Evolutionary conservation across 2,329 filamentous ascomycete species (phyloP), one percentile per base, ranked within the genome.

Genomic region (Paraphoma chrysanthemicola): DNA sequence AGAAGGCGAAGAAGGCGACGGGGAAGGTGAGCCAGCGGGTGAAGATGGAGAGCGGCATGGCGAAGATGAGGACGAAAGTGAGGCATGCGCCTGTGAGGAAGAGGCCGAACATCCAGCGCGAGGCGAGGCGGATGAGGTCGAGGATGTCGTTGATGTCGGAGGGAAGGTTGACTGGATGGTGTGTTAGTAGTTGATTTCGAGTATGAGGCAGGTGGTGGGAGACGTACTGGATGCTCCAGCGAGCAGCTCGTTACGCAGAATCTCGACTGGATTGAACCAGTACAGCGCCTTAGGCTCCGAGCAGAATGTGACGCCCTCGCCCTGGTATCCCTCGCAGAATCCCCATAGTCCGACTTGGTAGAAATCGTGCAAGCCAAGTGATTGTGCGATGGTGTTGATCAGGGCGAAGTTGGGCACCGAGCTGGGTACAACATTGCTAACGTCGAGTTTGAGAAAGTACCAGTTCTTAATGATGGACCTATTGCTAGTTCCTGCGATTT

Each of bases 331-430:
- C 75, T 96, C 91, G 77, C 94, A 98, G 76, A 90, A 97, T 57
- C 88, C 90, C 94, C 94, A 98, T 41, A 97, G 79, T 6, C 93
- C 93, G 29, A 96, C 90, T 69, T 93, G 90, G 77, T 97, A 97
- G 78, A 96, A 97, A 77, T 97, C 94, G 74, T 96, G 92, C 47
- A 97, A 83, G 30, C 93, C 94, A 51, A 97, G 82, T 18, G 90
- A 91, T 49, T 91, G 88, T 4, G 93, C 92, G 63, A 97, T 93
- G 44, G 88, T 92, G 80, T 96, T 96, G 77, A 96, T 90, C 44
- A 97, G 83, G 23, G 84, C 79, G 9, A 88, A 87, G 72, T 93
- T 90, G 42, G 90, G 89, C 14, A 91, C 85, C 5, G 85, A 87
- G 33, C 86, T 81, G 0, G 90, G 90, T 54, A 97, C 89, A 72